Evolutionary conservation across 2,329 filamentous ascomycete species (phyloP).

Genomic region (Akanthomyces dipterigenus): DNA sequence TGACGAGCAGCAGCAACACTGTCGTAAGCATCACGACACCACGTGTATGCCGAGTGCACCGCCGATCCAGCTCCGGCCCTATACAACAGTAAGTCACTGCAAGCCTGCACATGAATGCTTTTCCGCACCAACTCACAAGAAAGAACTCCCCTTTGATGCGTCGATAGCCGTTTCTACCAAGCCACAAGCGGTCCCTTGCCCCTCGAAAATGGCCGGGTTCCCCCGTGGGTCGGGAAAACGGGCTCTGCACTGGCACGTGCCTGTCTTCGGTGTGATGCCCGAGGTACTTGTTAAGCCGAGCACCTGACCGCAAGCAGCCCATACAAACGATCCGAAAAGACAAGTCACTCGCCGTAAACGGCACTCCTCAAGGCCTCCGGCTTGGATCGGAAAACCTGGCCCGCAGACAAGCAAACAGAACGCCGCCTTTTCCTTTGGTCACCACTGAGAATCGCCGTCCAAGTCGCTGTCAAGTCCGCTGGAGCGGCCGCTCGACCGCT

Average conservation of each 20-base stretch:
- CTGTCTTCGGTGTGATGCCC: constrained; percentile 1
- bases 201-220: neutral
- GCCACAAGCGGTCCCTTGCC: too few relatives aligned
- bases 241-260: neutral
- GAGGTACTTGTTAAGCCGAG: constrained; percentile 12
- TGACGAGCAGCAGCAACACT: too few relatives aligned
- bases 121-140: neutral
- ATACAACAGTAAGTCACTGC: neutral
- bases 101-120: neutral
- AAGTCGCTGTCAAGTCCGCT: neutral
- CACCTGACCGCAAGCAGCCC: neutral
- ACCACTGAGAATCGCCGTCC: neutral
- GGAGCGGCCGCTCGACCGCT: neutral
- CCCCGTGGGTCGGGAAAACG: neutral
- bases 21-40: neutral
- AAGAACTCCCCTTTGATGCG: neutral
- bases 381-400: neutral
- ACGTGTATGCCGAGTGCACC: neutral
- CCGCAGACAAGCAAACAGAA: neutral
- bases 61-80: neutral
- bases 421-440: neutral
- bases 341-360: neutral
- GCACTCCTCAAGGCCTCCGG: neutral
- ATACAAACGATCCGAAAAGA: neutral
- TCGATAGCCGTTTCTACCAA: constrained; percentile 5